Conservation (phyloP, 352 stramenopile genomes). For the Pythium monospermum region DNA sequence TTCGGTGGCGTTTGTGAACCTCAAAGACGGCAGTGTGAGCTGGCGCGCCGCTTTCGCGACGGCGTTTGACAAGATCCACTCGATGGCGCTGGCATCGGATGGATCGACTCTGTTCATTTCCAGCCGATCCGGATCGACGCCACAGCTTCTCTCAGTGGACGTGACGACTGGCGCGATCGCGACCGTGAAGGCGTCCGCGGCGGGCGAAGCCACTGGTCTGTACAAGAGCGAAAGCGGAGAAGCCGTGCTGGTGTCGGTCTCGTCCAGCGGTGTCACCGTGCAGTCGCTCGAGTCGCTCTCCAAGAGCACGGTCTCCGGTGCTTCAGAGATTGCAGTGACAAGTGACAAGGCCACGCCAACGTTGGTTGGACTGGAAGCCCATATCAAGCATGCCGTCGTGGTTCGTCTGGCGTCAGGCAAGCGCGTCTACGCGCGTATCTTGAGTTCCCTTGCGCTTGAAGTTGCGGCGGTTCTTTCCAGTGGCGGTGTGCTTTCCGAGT, state of each 20-base stretch:
- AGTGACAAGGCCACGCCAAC: slow-evolving; percentile 15
- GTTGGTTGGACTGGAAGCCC: slow-evolving; percentile 36
- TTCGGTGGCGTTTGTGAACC: slow-evolving; percentile 39
- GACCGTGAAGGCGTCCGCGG: neutral
- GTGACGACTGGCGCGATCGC: slow-evolving; percentile 11
- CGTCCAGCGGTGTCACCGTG: slow-evolving; percentile 28
- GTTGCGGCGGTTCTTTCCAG: slow-evolving; percentile 34
- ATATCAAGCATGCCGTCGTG: slow-evolving; percentile 43
- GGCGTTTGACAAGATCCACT: slow-evolving; percentile 24
- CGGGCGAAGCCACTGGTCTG: slow-evolving; percentile 19
- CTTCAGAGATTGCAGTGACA: neutral
- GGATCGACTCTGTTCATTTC: slow-evolving; percentile 46
- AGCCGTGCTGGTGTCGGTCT: slow-evolving; percentile 25
- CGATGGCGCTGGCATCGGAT: slow-evolving; percentile 42
- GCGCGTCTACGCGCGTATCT: slow-evolving; percentile 51
- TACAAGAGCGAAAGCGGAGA: slow-evolving; percentile 31
- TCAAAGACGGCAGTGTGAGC: slow-evolving; percentile 53
- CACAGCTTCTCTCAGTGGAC: slow-evolving; percentile 12
- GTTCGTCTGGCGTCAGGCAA: slow-evolving; percentile 48
- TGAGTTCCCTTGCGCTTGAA: slow-evolving; percentile 30
- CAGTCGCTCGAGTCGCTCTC: slow-evolving; percentile 32
- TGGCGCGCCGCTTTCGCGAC: slow-evolving; percentile 32
- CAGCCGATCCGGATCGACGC: neutral
- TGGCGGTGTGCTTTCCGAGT: slow-evolving; percentile 44
- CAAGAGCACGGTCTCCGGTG: slow-evolving; percentile 9